These are phyloP conservation scores for Dendrobium officinale DNA, from an alignment of 106 monocot species.

Conservation along the genomic window DNA sequence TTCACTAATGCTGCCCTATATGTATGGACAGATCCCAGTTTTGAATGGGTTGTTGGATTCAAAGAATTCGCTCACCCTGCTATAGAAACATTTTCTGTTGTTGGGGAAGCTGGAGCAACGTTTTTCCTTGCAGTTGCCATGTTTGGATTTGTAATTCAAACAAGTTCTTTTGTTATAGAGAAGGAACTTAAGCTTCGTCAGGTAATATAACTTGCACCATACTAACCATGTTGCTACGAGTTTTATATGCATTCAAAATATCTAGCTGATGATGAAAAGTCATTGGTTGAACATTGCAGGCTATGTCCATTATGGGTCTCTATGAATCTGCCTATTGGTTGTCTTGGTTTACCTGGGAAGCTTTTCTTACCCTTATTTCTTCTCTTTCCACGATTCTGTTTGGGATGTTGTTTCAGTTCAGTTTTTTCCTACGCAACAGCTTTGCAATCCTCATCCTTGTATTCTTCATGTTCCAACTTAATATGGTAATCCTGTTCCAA, in stretches of 20 bases:
- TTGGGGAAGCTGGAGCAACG: constrained; percentile 63
- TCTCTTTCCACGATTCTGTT: constrained; percentile 74
- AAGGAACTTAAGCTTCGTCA: constrained; percentile 97
- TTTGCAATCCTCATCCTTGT: constrained; percentile 70
- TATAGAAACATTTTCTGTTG: constrained; percentile 65
- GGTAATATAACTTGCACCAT: constrained; percentile 23
- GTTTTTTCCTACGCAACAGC: constrained; percentile 84
- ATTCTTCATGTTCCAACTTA: constrained; percentile 91
- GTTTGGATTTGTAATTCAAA: constrained; percentile 97
- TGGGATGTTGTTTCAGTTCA: constrained; percentile 93
- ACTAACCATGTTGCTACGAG: background rate
- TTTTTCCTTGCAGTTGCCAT: constrained; percentile 93
- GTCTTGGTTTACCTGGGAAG: constrained; percentile 93
- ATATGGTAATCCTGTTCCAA: constrained; percentile 50
- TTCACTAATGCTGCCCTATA: background rate
- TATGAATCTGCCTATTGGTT: constrained; percentile 94
- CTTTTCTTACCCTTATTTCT: constrained; percentile 51
- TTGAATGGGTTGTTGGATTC: constrained; percentile 74
- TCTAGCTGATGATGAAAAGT: background rate
- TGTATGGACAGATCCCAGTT: constrained; percentile 64
- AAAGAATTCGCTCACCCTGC: constrained; percentile 98
- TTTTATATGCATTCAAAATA: background rate
- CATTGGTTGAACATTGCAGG: constrained; percentile 34
- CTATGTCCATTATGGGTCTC: constrained; percentile 96
- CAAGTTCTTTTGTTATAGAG: constrained; percentile 77